Conservation (phyloP, 2,329 filamentous ascomycete species). For the Hysterium pulicare region DNA sequence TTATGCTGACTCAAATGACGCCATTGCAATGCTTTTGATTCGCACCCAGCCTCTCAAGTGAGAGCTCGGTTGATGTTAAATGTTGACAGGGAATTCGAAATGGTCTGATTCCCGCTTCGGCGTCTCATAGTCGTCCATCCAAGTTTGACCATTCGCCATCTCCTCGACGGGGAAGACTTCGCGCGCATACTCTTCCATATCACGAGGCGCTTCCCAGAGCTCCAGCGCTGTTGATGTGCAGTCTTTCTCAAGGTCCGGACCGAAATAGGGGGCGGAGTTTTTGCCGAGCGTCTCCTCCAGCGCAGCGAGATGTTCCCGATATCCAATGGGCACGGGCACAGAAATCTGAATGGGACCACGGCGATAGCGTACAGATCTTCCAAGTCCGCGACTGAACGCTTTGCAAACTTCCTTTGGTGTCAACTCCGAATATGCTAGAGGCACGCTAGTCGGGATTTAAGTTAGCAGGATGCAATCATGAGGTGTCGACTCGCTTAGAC, state of each 20-base stretch:
- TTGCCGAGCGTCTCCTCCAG: slow-evolving; percentile 59
- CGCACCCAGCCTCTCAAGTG: background rate
- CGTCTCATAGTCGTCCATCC: slow-evolving; percentile 67
- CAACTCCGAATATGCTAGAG: slow-evolving; percentile 85
- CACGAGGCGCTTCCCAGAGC: slow-evolving; percentile 87
- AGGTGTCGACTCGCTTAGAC: background rate
- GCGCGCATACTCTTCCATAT: slow-evolving; percentile 88
- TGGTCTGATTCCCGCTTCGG: slow-evolving; percentile 31
- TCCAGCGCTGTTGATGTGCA: slow-evolving; percentile 73
- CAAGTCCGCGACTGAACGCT: slow-evolving; percentile 74
- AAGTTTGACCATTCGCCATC: slow-evolving; percentile 85
- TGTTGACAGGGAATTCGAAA: slow-evolving; percentile 35
- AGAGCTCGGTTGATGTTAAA: slow-evolving; percentile 19
- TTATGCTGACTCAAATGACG: too few relatives aligned
- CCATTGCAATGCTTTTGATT: slow-evolving; percentile 3
- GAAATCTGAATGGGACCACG: slow-evolving; percentile 76
- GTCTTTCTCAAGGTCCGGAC: slow-evolving; percentile 54
- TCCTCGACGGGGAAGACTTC: slow-evolving; percentile 95
- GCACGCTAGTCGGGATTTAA: slow-evolving; percentile 57
- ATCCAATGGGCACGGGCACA: slow-evolving; percentile 82
- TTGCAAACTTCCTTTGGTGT: slow-evolving; percentile 78
- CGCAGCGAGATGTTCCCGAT: slow-evolving; percentile 77
- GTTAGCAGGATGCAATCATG: slow-evolving; percentile 1
- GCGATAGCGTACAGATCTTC: slow-evolving; percentile 73
- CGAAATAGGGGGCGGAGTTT: slow-evolving; percentile 60